Evolutionary conservation across 768 basidiomycete species (phyloP), one percentile per base, ranked within the genome.

Genomic region (Clitopilus passeckerianus): DNA sequence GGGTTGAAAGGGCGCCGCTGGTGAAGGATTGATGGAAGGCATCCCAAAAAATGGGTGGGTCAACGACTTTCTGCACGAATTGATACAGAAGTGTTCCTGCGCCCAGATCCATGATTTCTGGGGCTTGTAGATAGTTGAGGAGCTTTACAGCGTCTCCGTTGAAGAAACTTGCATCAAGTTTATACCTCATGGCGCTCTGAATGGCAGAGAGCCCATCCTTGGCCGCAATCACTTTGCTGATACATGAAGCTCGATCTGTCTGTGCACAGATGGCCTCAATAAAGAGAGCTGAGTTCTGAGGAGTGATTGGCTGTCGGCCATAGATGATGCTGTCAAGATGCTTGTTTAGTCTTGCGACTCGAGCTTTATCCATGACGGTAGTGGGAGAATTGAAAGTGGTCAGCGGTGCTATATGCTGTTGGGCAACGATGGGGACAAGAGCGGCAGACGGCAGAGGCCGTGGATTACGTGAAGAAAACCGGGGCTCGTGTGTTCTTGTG

Each of bases 21-120:
- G 65, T 61, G 30, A 75, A 77, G 7, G 73, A 72, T 10, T 66
- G 60, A 15, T 59, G 57, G 53, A 77, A 72, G 18, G 66, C 63
- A 57, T 64, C 64, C 80, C 79, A 83, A 61, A 82, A 80, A 43
- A 80, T 67, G 10, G 81, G 73, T 0, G 79, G 80, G 0, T 77
- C 72, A 12, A 78, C 70, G n/a, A 82, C 72, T 0, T 46, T 59
- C 1, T 67, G 66, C 30, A 83, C 57, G 30, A 81, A 59, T 20
- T 70, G 64, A 27, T 71, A 58, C 0, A 83, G 67, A n/a, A 75
- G 64, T 3, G 64, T 60, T 1, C 82, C 82, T 14, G 70, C 65
- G 3, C 71, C 72, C 24, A 78, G 60, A 33, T 56, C 65, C 14
- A 65, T 64, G 1, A 79, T 66, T 50, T 66, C 68, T 14, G 73